Conservation (phyloP, 2,329 filamentous ascomycete species). For the Achaetomium macrosporum region DNA sequence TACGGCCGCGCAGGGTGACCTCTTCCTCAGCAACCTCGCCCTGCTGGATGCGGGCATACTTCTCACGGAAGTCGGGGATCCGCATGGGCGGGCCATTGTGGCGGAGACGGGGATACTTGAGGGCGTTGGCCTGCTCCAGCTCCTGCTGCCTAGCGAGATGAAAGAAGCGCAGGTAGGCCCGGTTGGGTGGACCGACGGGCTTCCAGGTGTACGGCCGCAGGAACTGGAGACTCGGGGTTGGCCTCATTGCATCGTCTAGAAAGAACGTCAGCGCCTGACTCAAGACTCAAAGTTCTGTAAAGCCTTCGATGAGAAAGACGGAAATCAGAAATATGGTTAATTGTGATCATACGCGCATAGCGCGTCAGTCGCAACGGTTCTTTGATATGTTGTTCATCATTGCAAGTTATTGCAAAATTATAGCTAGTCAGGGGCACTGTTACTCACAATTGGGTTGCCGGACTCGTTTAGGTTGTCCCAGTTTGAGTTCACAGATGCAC, state of each 20-base stretch:
- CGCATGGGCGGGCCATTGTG: constrained; percentile 31
- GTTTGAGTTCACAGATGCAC: not conserved
- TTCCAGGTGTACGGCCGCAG: constrained; percentile 51
- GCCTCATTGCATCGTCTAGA: constrained; percentile 37
- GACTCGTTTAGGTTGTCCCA: not conserved
- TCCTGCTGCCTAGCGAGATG: constrained; percentile 39
- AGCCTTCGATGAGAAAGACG: not conserved
- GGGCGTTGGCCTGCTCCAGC: constrained; percentile 41
- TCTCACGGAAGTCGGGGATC: constrained; percentile 34
- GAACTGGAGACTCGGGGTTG: constrained; percentile 39
- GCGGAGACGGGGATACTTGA: constrained; percentile 51
- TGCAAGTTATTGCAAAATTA: not conserved
- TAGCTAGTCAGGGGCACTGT: not conserved
- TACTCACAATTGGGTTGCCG: constrained; percentile 2
- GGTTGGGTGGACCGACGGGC: constrained; percentile 28
- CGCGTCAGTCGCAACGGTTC: constrained; percentile 57
- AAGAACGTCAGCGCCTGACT: constrained; percentile 18
- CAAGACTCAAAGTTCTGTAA: not conserved
- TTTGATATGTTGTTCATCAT: constrained; percentile 49
- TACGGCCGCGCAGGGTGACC: constrained; percentile 48
- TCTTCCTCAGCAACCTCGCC: constrained; percentile 25
- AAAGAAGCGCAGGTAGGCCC: constrained; percentile 47
- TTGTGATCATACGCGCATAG: constrained; percentile 47
- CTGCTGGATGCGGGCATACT: constrained; percentile 26
- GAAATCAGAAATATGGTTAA: constrained; percentile 42